Base-by-base conservation (phyloP, 2,329 filamentous ascomycete genomes). In the Microdochium nivale region DNA sequence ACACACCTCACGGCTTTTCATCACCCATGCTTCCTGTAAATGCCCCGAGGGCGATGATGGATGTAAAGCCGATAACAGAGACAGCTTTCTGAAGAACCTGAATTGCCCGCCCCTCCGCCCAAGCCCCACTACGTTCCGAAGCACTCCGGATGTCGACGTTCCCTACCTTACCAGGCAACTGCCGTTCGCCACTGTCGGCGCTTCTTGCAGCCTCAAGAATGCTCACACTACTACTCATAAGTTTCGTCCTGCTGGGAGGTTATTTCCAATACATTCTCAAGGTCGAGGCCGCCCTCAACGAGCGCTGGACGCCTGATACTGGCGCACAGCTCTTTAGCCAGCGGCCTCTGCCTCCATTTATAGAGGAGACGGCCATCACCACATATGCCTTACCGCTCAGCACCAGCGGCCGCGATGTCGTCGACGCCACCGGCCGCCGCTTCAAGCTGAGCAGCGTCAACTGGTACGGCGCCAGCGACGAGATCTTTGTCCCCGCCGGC, bases 391-490 rank as follows among this genome's bases (percentile, higher is more conserved):
- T 85, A 44, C 83, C 83, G 16, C 69, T 87, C 43, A 75, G 73
- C 49, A 82, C 84, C 1, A 65, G 67, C 25, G 83, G 84, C 5
- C 76, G 83, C 44, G 62, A 84, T 56, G 74, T 87, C 25, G 73
- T 86, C 50, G 83, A 87, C 66, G 67, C 72, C 9, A 60, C 69
- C 1, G 79, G 76, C 37, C 71, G 74, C 27, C 75, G 81, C 27
- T 80, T 83, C 66, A 84, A 83, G 68, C 71, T 88, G 8, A 69
- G 79, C 19, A 83, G 79, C 21, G 72, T 86, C 60, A 87, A 87
- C 67, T 87, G 84, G 84, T 87, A 87, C 62, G 84, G 84, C 32
- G 83, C 78, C 2, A 85, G 81, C 61, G 84, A 87, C 60, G 77
- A 84, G 67, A 71, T 80, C 51, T 86, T 83, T 59, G 75, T 87